Evolutionary conservation across 345 rosid species (phyloP), one percentile per base, ranked within the genome.

Genomic region (Lumnitzera littorea): DNA sequence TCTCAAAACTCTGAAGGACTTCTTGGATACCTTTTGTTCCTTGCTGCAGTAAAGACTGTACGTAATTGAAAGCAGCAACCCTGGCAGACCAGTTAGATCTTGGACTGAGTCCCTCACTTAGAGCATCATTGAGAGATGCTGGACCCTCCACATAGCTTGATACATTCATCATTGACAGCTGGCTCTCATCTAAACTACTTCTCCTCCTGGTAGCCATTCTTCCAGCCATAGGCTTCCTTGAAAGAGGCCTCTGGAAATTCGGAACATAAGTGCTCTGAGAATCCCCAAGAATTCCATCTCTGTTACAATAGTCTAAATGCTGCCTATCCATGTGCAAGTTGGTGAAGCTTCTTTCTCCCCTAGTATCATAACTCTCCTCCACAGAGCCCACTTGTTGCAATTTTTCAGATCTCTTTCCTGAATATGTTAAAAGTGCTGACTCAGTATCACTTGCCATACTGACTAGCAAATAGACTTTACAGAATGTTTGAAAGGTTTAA

Each of bases 41-140:
- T 69, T 94, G 96, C 72, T 84, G 96, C 69, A 91, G 78, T 75
- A 90, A 78, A 59, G 96, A 84, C 53, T 77, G 83, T 46, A 94
- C 83, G 72, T 86, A 94, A 77, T 77, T 84, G 74, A 94, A 90
- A 64, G 99, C 89, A 70, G 92, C 92, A 70, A 90, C 96, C 76
- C 99, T 86, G 2, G 95, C 96, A 88, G 74, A 82, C 99, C 99
- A 94, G 74, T 94, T 95, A 74, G 99, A 88, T 75, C 83, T 82
- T 64, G 97, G 75, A 80, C 80, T 80, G 56, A 94, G 83, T 64
- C 99, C 97, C 71, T 91, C 99, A 62, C 80, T 81, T 47, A 95
- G 76, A 51, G 99, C 99, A 69, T 90, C 97, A 55, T 70, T 73
- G 20, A 94, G 84, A 68, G 97, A 90, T 48, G 87, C 82, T 70